Base-by-base conservation (phyloP, 2,329 filamentous ascomycete species). In the Onygena corvina region DNA sequence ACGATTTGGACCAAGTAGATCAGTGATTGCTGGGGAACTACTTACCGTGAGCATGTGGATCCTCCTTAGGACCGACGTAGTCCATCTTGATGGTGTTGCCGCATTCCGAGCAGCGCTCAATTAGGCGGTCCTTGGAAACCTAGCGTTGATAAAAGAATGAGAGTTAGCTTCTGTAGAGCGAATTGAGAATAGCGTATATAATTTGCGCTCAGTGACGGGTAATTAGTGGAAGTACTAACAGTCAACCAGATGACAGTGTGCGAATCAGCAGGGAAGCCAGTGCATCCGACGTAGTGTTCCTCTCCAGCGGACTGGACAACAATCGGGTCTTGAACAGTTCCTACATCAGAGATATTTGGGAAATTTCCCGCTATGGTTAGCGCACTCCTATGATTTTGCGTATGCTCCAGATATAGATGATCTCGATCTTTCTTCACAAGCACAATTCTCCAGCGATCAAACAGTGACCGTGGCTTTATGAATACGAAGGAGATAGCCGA, bases 61-160 rank as follows among this genome's bases (percentile, higher is more conserved):
- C 82, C 58, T 92, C 84, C 65, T 81, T 68, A 47, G 88, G 81
- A 54, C 92, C 92, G 58, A 94, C 73, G 71, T 94, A 98, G 67
- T 95, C 84, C 86, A 96, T 92, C 83, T 94, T 93, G 77, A 94
- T 89, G 59, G 92, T 86, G 68, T 81, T 86, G 60, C 92, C 92
- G 73, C 92, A 98, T 77, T 98, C 92, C 64, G 81, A 81, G 81
- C 92, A 98, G 69, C 92, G 87, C 76, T 93, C 86, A 60, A 94
- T 71, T 51, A 92, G 92, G 67, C 92, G 88, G 52, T 92, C 82
- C 65, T 86, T 86, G 67, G 85, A 84, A 64, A 93, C 79, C 86
- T 92, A 47, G 33, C 33, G 45, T 6, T n/a, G 20, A 34, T 18
- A 20, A 33, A 36, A 27, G 16, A 42, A 8, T 16, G 35, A 53